Percentiles rank a stretch among this genome's conserved stretches.
Evolutionary conservation across 495 filamentous ascomycete species (phyloP).

Genomic region (Neurospora sp.): DNA sequence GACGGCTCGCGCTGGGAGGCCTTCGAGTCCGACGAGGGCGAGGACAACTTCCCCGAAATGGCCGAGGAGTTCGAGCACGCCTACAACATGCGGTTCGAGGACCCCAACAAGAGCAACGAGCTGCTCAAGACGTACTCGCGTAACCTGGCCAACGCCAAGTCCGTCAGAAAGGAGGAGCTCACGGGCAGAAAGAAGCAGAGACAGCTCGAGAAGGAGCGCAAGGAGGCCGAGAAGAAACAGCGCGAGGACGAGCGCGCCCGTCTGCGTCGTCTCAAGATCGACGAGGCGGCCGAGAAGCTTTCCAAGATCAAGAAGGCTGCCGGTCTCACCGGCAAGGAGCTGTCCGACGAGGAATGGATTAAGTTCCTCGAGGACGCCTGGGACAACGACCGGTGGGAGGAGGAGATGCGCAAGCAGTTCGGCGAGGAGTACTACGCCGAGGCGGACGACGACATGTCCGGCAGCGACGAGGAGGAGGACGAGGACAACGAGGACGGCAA

Average conservation of each 20-base stretch:
- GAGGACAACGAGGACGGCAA: constrained; percentile 13
- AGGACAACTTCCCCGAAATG: constrained; percentile 59
- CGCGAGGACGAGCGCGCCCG: constrained; percentile 73
- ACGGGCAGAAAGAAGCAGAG: constrained; percentile 65
- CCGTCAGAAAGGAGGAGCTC: constrained; percentile 72
- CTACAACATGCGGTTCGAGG: constrained; percentile 96
- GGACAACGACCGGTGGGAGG: constrained; percentile 78
- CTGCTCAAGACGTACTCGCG: constrained; percentile 76
- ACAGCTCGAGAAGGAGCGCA: constrained; percentile 63
- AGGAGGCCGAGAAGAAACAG: constrained; percentile 66
- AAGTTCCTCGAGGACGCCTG: constrained; percentile 75
- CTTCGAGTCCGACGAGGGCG: constrained; percentile 87
- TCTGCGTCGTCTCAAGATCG: constrained; percentile 74
- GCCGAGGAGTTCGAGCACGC: constrained; percentile 84
- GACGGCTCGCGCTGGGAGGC: constrained; percentile 52
- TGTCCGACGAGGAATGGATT: constrained; percentile 69
- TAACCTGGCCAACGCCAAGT: constrained; percentile 67
- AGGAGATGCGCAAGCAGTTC: constrained; percentile 78
- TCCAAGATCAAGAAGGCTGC: constrained; percentile 77
- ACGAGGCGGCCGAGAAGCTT: constrained; percentile 76
- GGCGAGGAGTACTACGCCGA: constrained; percentile 81
- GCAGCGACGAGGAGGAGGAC: constrained; percentile 32
- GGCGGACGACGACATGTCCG: constrained; percentile 34
- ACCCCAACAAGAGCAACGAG: constrained; percentile 75
- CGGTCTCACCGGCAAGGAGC: constrained; percentile 56